These are phyloP conservation scores for Cladobotryum mycophilum DNA, from an alignment of 2,329 filamentous ascomycete genomes.

Conservation along the genomic window DNA sequence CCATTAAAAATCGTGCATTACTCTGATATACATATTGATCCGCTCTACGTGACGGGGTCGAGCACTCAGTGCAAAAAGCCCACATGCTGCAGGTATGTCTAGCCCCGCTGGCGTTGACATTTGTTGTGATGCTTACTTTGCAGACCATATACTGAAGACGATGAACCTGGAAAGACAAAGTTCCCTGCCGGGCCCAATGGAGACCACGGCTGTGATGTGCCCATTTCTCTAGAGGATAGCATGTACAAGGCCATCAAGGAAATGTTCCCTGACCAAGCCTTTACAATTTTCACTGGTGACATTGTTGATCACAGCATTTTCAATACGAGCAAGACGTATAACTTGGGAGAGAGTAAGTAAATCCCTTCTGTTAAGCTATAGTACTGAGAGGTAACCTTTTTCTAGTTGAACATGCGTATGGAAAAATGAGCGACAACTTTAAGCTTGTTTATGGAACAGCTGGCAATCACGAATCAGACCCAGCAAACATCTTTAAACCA, in stretches of 20 bases:
- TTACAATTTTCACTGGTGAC: constrained; percentile 54
- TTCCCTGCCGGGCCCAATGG: constrained; percentile 47
- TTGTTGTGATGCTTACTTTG: constrained; percentile 4
- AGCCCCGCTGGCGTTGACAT: neutral
- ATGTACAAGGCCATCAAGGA: constrained; percentile 46
- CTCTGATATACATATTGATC: constrained; percentile 55
- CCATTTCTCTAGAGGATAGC: constrained; percentile 45
- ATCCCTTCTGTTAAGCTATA: too few relatives aligned
- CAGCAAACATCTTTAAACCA: constrained; percentile 44
- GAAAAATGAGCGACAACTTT: constrained; percentile 36
- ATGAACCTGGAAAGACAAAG: constrained; percentile 41
- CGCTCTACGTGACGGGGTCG: constrained; percentile 45
- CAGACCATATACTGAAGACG: constrained; percentile 39
- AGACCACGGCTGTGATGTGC: constrained; percentile 47
- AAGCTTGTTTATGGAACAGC: constrained; percentile 45
- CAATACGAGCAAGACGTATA: constrained; percentile 34
- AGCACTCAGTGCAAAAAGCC: constrained; percentile 51
- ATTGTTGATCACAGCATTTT: constrained; percentile 48
- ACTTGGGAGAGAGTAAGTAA: constrained; percentile 22
- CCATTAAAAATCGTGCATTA: constrained; percentile 52
- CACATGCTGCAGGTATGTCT: constrained; percentile 49
- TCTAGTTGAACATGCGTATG: constrained; percentile 40
- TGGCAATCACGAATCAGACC: constrained; percentile 52
- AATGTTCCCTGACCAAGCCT: constrained; percentile 40
- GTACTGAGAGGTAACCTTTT: neutral